Conservation (phyloP, 768 basidiomycete species). For the Boletus rubescentipes region DNA sequence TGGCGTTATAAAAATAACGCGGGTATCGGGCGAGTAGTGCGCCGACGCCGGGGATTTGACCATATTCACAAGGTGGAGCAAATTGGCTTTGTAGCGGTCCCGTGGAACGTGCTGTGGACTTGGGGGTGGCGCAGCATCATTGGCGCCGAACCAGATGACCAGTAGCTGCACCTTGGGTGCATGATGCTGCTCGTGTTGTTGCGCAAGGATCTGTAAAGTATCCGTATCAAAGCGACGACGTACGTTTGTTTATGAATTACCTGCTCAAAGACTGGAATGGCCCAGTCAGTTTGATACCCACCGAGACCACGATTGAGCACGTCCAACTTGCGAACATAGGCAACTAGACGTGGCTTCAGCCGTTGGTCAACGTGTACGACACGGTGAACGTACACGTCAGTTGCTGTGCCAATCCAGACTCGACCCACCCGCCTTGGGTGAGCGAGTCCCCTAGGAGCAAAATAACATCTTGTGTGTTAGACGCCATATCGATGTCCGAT, state of each 20-base stretch:
- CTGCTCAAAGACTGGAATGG: constrained; percentile 74
- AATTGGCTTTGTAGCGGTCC: constrained; percentile 59
- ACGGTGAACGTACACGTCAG: constrained; percentile 42
- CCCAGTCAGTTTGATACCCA: constrained; percentile 90
- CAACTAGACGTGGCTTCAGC: constrained; percentile 43
- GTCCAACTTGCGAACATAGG: constrained; percentile 79
- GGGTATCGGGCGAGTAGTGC: constrained; percentile 69
- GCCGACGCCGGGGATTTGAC: constrained; percentile 61
- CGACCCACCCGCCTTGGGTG: constrained; percentile 66
- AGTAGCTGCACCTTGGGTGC: constrained; percentile 68
- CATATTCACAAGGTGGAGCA: constrained; percentile 59
- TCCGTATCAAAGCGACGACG: not conserved
- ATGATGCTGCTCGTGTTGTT: constrained; percentile 43
- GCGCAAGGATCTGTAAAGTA: constrained; percentile 54
- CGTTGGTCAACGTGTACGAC: not conserved
- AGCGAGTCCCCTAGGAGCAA: constrained; percentile 84
- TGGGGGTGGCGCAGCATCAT: constrained; percentile 72
- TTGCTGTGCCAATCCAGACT: constrained; percentile 63
- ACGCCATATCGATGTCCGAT: constrained; percentile 42
- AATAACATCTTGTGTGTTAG: constrained; percentile 56
- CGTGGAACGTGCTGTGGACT: constrained; percentile 78
- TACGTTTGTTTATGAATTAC: constrained; percentile 32
- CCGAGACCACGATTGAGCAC: constrained; percentile 82
- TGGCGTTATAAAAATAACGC: constrained; percentile 79
- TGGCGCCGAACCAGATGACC: constrained; percentile 88